A percentile compares a stretch with the other conserved stretches of the same genome.
These are phyloP conservation scores for Vararia minispora DNA, from an alignment of 768 basidiomycete species.

Conservation along the genomic window DNA sequence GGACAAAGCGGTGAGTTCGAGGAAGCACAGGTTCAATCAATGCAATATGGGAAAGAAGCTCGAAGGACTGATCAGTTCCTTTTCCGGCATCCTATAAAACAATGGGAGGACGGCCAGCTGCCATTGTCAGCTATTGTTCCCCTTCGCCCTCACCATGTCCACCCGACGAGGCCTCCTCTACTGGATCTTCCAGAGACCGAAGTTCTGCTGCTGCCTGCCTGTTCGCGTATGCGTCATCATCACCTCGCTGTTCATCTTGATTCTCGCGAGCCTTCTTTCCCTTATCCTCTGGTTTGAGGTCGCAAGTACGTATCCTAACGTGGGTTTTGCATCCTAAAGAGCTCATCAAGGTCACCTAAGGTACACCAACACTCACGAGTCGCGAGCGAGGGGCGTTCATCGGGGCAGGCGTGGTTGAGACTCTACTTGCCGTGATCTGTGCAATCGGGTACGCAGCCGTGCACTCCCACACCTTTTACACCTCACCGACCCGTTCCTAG, in stretches of 20 bases:
- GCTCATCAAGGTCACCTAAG: conserved; percentile 17
- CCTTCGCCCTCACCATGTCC: too few species aligned
- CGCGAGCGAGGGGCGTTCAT: conserved; percentile 32
- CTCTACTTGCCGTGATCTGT: conserved; percentile 40
- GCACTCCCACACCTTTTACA: conserved; percentile 1
- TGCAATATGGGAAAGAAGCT: too few species aligned
- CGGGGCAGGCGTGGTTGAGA: conserved; percentile 41
- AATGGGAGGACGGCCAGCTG: too few species aligned
- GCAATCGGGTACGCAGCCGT: conserved; percentile 37
- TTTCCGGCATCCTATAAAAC: too few species aligned
- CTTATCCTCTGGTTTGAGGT: conserved; percentile 54
- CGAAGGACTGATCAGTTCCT: too few species aligned
- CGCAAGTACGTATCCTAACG: conserved; percentile 31
- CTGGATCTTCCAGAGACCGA: conserved; percentile 15
- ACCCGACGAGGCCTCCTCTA: conserved; percentile 10
- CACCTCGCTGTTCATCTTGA: conserved; percentile 40
- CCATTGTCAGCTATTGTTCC: too few species aligned
- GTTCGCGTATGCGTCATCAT: conserved; percentile 49
- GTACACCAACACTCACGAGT: conserved; percentile 13
- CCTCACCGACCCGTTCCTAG: conserved; percentile 21
- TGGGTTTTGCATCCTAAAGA: conserved; percentile 18
- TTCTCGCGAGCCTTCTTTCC: conserved; percentile 42
- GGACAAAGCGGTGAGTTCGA: too few species aligned
- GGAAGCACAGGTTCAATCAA: too few species aligned
- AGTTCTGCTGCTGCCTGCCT: conserved; percentile 54